Evolutionary conservation across 2,329 filamentous ascomycete genomes (phyloP).

Genomic region (Verticillium dahliae): DNA sequence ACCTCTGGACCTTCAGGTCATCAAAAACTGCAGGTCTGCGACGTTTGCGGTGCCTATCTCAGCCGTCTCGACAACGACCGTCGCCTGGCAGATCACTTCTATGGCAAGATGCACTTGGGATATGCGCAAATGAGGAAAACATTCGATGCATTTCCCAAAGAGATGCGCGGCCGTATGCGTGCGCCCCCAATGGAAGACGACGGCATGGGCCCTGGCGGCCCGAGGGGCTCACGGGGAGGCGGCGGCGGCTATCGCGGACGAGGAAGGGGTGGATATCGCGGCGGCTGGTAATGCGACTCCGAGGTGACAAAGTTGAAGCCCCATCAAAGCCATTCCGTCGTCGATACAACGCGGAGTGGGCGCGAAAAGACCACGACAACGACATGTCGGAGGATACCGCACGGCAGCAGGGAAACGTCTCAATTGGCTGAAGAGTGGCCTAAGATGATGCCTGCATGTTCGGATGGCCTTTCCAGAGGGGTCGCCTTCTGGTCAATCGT

Average conservation of each 20-base stretch:
- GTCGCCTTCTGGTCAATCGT: not conserved
- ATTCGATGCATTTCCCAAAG: conserved; percentile 77
- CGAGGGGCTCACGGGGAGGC: conserved; percentile 41
- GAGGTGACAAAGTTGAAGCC: not conserved
- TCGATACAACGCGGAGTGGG: too few relatives aligned
- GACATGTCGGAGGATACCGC: too few relatives aligned
- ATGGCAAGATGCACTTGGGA: conserved; percentile 98
- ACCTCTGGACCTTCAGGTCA: conserved; percentile 90
- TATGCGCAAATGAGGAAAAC: conserved; percentile 98
- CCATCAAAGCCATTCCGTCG: too few relatives aligned
- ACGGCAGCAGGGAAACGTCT: too few relatives aligned
- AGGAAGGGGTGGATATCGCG: conserved; percentile 43
- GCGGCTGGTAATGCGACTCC: conserved; percentile 32
- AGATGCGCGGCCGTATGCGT: conserved; percentile 67
- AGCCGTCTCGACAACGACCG: conserved; percentile 90
- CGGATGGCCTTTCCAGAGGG: too few relatives aligned
- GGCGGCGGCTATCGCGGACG: conserved; percentile 47
- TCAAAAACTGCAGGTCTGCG: conserved; percentile 97
- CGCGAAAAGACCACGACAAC: too few relatives aligned
- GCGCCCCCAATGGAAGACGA: conserved; percentile 46
- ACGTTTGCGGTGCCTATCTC: conserved; percentile 94
- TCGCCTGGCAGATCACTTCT: conserved; percentile 92
- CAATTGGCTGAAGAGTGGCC: too few relatives aligned
- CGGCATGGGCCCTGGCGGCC: conserved; percentile 37
- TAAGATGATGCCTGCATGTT: too few relatives aligned